phyloP scores from a whole-genome alignment of 2,329 filamentous ascomycete genomes.

The Geoglossum cookeanum region DNA sequence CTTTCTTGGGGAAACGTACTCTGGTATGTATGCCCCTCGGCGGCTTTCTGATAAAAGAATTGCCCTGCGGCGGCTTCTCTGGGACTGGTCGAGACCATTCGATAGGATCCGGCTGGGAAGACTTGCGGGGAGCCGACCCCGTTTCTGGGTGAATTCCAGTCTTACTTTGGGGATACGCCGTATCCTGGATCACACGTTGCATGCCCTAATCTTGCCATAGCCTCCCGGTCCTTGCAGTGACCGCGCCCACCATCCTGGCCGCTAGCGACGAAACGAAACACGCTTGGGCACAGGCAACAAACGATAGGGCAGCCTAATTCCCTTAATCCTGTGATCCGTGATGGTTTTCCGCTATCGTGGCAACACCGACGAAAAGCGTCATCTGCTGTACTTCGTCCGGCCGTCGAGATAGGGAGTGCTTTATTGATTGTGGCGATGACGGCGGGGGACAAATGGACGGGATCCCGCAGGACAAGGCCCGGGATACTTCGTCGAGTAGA shows the following conservation, averaged over 20 bases:
- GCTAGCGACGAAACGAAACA: background rate
- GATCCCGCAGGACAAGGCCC: background rate
- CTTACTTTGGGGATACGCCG: background rate
- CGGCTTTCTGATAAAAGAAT: background rate
- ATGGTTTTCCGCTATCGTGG: background rate
- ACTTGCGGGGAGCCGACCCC: background rate
- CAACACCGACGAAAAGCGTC: background rate
- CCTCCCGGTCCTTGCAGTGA: background rate
- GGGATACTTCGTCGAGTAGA: background rate
- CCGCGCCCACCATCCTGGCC: background rate
- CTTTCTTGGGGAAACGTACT: no score
- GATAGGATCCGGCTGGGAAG: background rate
- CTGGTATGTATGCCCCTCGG: background rate
- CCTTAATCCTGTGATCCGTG: background rate
- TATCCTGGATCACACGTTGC: background rate
- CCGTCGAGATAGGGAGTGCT: background rate
- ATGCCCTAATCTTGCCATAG: background rate
- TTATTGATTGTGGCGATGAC: background rate
- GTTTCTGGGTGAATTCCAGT: background rate
- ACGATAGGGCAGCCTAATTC: background rate
- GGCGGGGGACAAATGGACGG: background rate
- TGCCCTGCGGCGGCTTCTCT: background rate
- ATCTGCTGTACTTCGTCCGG: background rate
- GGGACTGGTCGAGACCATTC: background rate
- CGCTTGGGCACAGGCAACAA: background rate